phyloP scores from a whole-genome alignment of 768 basidiomycete species.

The Melanogaster broomeanus region DNA sequence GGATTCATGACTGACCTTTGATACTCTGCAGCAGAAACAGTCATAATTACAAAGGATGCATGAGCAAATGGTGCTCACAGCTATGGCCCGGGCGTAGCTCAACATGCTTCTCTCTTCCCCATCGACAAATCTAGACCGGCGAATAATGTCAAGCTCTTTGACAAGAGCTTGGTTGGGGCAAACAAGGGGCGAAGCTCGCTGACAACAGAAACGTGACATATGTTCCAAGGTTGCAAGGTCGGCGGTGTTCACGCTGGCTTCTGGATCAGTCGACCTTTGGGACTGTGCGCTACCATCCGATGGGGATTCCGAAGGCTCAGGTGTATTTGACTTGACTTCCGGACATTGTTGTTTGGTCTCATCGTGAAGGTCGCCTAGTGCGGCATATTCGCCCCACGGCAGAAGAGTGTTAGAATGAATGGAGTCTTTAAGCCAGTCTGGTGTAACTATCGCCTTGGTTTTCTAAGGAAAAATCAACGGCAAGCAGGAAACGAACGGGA shows the following conservation, averaged over 20 bases:
- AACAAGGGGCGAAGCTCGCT: slow-evolving; percentile 62
- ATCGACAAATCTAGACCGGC: slow-evolving; percentile 61
- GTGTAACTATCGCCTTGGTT: slow-evolving; percentile 67
- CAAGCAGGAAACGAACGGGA: not conserved
- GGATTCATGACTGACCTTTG: slow-evolving; percentile 40
- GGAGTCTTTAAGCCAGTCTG: slow-evolving; percentile 70
- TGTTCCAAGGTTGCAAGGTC: slow-evolving; percentile 25
- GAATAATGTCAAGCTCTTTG: slow-evolving; percentile 58
- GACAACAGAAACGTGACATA: slow-evolving; percentile 53
- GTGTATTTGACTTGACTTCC: slow-evolving; percentile 12
- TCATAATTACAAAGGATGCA: not conserved
- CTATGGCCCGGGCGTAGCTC: slow-evolving; percentile 71
- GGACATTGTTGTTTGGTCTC: slow-evolving; percentile 49
- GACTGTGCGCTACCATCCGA: not conserved
- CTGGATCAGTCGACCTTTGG: slow-evolving; percentile 20
- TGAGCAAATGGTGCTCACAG: slow-evolving; percentile 44
- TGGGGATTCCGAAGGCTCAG: not conserved
- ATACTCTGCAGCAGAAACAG: slow-evolving; percentile 35
- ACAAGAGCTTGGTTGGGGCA: slow-evolving; percentile 70
- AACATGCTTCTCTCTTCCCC: slow-evolving; percentile 67
- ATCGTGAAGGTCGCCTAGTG: slow-evolving; percentile 50
- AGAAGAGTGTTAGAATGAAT: slow-evolving; percentile 42
- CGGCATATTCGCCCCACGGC: slow-evolving; percentile 58
- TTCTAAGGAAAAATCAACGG: slow-evolving; percentile 40
- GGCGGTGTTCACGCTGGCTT: slow-evolving; percentile 4